Conservation (phyloP, 805 yeast species). For the Metschnikowia orientalis region DNA sequence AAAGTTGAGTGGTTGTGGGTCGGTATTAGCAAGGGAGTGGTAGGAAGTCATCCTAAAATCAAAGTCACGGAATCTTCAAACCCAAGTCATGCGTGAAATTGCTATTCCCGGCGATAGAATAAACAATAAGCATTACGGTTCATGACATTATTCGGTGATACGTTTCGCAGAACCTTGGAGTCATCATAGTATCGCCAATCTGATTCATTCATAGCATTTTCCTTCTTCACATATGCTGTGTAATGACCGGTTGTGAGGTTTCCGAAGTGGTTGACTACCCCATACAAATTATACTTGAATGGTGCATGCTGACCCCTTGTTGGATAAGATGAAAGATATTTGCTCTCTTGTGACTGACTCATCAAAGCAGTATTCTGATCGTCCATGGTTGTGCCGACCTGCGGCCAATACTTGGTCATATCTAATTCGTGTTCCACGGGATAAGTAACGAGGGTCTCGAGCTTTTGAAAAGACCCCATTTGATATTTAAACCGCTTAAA, state of each 20-base stretch:
- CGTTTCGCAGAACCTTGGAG: conserved; percentile 54
- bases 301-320: conserved; percentile 74
- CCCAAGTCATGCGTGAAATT: neutral
- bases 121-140: conserved; percentile 79
- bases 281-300: conserved; percentile 69
- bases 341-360: conserved; percentile 39
- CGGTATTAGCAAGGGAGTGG: conserved; percentile 56
- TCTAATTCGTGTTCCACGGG: conserved; percentile 57
- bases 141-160: conserved; percentile 49
- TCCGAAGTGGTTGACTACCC: conserved; percentile 83
- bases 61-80: conserved; percentile 28
- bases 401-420: conserved; percentile 71
- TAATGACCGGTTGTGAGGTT: conserved; percentile 84
- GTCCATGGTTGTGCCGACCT: conserved; percentile 26
- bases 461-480: conserved; percentile 49
- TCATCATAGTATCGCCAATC: conserved; percentile 89
- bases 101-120: conserved; percentile 53
- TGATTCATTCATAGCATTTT: conserved; percentile 36
- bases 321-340: conserved; percentile 49
- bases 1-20: conserved; percentile 64
- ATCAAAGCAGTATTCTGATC: conserved; percentile 18
- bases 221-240: conserved; percentile 73
- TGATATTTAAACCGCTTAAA: conserved; percentile 68
- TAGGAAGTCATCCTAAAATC: conserved; percentile 52
- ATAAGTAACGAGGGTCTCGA: conserved; percentile 62